A percentile compares a stretch with the other conserved stretches of the same genome.
phyloP scores from a whole-genome alignment of 495 filamentous ascomycete genomes.

The Cercophora sp. region DNA sequence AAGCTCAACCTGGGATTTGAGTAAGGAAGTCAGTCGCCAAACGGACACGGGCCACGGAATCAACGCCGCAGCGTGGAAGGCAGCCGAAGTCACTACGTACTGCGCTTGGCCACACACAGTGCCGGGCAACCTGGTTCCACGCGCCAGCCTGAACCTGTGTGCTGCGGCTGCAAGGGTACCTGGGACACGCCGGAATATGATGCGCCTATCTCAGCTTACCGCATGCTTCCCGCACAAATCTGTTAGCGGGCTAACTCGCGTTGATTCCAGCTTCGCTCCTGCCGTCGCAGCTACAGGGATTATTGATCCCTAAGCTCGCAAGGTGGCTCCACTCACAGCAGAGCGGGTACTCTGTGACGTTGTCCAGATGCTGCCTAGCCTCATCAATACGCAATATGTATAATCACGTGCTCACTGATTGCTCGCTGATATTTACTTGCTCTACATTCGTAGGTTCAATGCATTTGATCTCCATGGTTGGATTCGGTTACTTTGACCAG shows the following conservation, averaged over 20 bases:
- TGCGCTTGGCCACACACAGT: conserved; percentile 8
- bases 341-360: conserved; percentile 30
- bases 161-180: conserved; percentile 12
- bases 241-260: conserved; percentile 6
- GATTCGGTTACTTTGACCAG: no score
- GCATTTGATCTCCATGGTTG: no score
- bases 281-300: conserved; percentile 1
- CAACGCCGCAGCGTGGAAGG: conserved; percentile 16
- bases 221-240: not conserved
- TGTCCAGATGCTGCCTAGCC: conserved; percentile 36
- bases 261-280: not conserved
- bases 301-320: not conserved
- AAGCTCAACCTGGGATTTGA: conserved; percentile 25
- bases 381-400: no score
- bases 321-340: conserved; percentile 9
- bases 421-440: no score
- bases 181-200: not conserved
- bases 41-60: conserved; percentile 25
- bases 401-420: no score
- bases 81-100: conserved; percentile 16
- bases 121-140: conserved; percentile 14
- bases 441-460: no score
- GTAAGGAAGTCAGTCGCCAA: conserved; percentile 26
- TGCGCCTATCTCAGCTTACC: not conserved
- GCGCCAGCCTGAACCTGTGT: conserved; percentile 4